Percentiles rank a stretch among this genome's conserved stretches.
Evolutionary conservation across 1,139 yeast species (phyloP).

Genomic region (Nematodospora anomalae): DNA sequence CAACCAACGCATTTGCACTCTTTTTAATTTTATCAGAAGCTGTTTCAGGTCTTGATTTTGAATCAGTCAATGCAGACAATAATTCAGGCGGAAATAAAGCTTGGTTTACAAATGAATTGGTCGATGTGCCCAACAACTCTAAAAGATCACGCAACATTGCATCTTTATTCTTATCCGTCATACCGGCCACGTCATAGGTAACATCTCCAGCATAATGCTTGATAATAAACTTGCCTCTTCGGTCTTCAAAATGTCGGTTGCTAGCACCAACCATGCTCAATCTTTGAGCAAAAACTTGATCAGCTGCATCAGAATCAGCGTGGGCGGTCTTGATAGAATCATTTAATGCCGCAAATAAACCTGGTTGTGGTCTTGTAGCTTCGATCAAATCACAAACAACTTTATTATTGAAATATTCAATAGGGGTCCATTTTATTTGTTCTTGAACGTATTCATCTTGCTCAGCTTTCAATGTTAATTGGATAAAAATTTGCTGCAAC

Average conservation of each 20-base stretch:
- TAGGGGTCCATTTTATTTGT: slow-evolving; percentile 96
- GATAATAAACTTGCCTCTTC: slow-evolving; percentile 84
- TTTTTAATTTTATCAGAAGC: slow-evolving; percentile 93
- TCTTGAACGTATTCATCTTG: slow-evolving; percentile 97
- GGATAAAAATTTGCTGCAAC: slow-evolving; percentile 94
- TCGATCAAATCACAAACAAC: slow-evolving; percentile 97
- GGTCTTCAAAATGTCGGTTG: slow-evolving; percentile 86
- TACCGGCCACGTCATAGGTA: slow-evolving; percentile 81
- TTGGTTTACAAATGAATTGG: slow-evolving; percentile 60
- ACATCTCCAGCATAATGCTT: slow-evolving; percentile 99
- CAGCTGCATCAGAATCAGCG: slow-evolving; percentile 96
- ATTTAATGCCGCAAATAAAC: slow-evolving; percentile 92
- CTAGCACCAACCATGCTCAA: slow-evolving; percentile 74
- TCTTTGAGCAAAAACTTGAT: slow-evolving; percentile 93
- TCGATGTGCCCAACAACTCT: slow-evolving; percentile 72
- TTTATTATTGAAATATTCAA: slow-evolving; percentile 92
- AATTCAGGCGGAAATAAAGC: slow-evolving; percentile 72
- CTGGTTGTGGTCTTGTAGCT: slow-evolving; percentile 87
- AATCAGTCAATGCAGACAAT: slow-evolving; percentile 61
- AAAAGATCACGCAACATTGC: slow-evolving; percentile 86
- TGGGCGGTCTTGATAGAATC: slow-evolving; percentile 98
- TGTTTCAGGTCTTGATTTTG: slow-evolving; percentile 90
- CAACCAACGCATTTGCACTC: slow-evolving; percentile 89
- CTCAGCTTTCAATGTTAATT: slow-evolving; percentile 91
- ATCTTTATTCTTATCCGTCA: slow-evolving; percentile 98